phyloP scores from a whole-genome alignment of 768 basidiomycete species.

The Suillus subaureus region DNA sequence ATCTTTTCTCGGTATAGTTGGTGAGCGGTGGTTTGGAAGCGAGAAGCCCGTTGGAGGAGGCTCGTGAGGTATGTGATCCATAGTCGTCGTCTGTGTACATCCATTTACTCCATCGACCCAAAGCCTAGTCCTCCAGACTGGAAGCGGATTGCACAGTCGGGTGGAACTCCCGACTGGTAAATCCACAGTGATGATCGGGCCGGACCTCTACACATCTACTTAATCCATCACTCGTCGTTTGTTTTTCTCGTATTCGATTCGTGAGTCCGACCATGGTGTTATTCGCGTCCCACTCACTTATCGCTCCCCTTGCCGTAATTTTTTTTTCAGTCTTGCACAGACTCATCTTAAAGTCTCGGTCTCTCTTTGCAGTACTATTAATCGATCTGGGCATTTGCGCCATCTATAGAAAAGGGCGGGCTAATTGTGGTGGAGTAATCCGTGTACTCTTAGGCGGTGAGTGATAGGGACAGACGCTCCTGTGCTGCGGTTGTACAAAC shows the following conservation, averaged over 20 bases:
- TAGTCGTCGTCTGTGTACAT: not conserved
- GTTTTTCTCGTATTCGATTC: not conserved
- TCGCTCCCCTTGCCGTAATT: too few species aligned
- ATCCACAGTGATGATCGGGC: not conserved
- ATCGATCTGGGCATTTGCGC: not conserved
- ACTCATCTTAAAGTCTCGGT: not conserved
- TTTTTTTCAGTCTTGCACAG: not conserved
- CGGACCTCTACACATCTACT: not conserved
- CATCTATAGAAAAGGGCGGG: not conserved
- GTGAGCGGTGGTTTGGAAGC: not conserved
- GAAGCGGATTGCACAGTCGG: not conserved
- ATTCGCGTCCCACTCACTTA: not conserved
- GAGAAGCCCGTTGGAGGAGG: not conserved
- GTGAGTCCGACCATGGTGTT: not conserved
- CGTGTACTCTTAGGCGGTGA: not conserved
- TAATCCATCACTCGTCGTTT: not conserved
- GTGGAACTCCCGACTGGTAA: slow-evolving; percentile 1
- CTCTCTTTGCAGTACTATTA: not conserved
- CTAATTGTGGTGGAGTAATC: not conserved
- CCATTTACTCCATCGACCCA: not conserved
- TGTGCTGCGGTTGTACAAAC: not conserved
- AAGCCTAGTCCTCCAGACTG: not conserved
- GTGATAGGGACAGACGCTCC: not conserved
- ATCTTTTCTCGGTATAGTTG: not conserved
- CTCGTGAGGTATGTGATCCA: not conserved